A percentile compares a stretch with the other conserved stretches of the same genome.
phyloP scores from a whole-genome alignment of 1,284 basidiomycete genomes.

The Trametes versicolor region DNA sequence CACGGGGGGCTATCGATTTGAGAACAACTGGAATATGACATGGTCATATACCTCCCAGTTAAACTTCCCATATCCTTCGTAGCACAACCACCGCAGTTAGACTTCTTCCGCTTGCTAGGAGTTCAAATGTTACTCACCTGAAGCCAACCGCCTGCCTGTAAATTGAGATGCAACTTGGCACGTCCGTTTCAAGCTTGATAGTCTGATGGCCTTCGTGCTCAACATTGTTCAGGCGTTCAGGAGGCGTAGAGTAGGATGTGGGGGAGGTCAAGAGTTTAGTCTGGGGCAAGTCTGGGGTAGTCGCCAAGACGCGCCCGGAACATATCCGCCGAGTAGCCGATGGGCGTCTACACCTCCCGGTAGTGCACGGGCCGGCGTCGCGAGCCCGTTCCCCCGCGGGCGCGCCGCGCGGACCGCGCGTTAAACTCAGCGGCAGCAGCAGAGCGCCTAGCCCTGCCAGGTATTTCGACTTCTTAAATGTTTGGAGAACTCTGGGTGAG shows the following conservation, averaged over 20 bases:
- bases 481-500: too few relatives aligned
- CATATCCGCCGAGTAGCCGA: conserved; percentile 29
- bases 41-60: conserved; percentile 70
- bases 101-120: background rate
- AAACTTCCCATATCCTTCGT: conserved; percentile 62
- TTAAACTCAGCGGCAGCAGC: too few relatives aligned
- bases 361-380: too few relatives aligned
- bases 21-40: too few relatives aligned
- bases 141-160: conserved; percentile 24
- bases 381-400: too few relatives aligned
- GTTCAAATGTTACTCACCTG: conserved; percentile 18
- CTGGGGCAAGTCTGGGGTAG: conserved; percentile 19
- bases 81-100: background rate
- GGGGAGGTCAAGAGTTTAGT: background rate
- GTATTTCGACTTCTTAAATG: too few relatives aligned
- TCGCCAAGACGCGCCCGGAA: conserved; percentile 9
- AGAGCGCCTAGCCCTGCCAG: too few relatives aligned
- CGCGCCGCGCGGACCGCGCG: too few relatives aligned
- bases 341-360: conserved; percentile 3
- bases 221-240: conserved; percentile 8
- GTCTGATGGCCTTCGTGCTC: background rate
- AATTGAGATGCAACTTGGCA: background rate
- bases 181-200: background rate
- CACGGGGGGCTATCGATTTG: too few relatives aligned
- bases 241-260: background rate